phyloP scores from a whole-genome alignment of 2,329 filamentous ascomycete genomes.

The Ilyonectria sp. region DNA sequence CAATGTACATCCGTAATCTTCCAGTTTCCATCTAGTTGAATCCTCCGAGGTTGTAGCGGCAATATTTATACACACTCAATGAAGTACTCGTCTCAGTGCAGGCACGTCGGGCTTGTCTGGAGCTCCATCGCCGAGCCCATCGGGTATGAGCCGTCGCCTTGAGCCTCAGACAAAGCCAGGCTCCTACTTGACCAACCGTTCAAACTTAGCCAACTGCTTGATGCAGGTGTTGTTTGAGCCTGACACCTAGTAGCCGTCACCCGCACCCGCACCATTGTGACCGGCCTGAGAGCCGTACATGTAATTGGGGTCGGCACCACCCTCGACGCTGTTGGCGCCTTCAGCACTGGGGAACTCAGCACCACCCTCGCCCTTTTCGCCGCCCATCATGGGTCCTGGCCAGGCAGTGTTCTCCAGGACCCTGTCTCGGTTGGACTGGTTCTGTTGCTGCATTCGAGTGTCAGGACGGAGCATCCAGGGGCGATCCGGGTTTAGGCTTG shows the following conservation, averaged over 20 bases:
- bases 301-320: constrained; percentile 60
- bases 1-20: constrained; percentile 37
- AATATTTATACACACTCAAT: constrained; percentile 37
- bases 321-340: constrained; percentile 57
- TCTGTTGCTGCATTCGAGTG: constrained; percentile 55
- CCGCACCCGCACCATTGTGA: constrained; percentile 71
- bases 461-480: constrained; percentile 25
- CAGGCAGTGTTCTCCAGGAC: constrained; percentile 54
- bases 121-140: neutral
- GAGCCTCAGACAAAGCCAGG: constrained; percentile 5
- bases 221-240: neutral
- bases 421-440: constrained; percentile 58
- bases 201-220: neutral
- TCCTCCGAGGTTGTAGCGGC: constrained; percentile 23
- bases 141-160: neutral
- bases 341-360: constrained; percentile 62
- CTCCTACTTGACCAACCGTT: neutral
- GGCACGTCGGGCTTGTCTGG: constrained; percentile 11
- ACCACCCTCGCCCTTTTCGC: constrained; percentile 52
- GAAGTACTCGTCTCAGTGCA: constrained; percentile 9
- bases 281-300: constrained; percentile 69
- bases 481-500: neutral
- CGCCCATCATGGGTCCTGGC: constrained; percentile 51
- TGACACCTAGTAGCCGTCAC: constrained; percentile 64
- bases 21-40: constrained; percentile 28